Base-by-base conservation (phyloP, 176 grass and related monocot genomes). In the Bonia amplexicaulis region DNA sequence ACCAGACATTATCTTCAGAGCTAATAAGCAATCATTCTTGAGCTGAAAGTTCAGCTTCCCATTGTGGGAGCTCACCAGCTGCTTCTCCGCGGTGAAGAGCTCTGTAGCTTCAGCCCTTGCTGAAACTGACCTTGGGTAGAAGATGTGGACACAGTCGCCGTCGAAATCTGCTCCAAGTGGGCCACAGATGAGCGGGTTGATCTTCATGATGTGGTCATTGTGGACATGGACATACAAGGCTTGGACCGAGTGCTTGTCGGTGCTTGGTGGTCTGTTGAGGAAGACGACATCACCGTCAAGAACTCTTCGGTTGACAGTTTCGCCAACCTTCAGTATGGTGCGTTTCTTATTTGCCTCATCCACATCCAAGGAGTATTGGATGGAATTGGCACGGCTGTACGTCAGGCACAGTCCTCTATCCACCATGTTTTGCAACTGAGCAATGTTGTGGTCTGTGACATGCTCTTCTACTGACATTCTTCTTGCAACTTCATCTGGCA, bases 131-230 rank as follows among this genome's bases (percentile, higher is more conserved):
- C 88, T 86, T 89, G 89, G 89, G 74, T 82, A 94, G 64, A 94
- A 94, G 46, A 94, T 89, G 25, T 91, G 92, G 55, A 87, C 84
- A 35, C 92, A 94, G 37, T 94, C 92, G 16, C 89, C 92, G 47
- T 94, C 92, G 29, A 91, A 94, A 82, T 94, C 92, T 82, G 89
- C 89, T 82, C 73, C 92, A 83, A 94, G 87, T 35, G 92, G 89
- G 12, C 77, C 84, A 85, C 92, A 91, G 20, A 94, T 89, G 40
- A 89, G 85, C 2, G 87, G 92, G 82, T 94, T 94, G 27, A 94
- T 89, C 87, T 94, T 94, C 33, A 91, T 86, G 26, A 81, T 83
- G 74, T 89, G 87, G 9, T 87, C 89, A 37, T 79, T 66, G 59
- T 91, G 92, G 62, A 94, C 39, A 62, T 66, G 88, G 20, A 91